Evolutionary conservation across 2,329 filamentous ascomycete genomes (phyloP).

Genomic region (Fusarium sp.): DNA sequence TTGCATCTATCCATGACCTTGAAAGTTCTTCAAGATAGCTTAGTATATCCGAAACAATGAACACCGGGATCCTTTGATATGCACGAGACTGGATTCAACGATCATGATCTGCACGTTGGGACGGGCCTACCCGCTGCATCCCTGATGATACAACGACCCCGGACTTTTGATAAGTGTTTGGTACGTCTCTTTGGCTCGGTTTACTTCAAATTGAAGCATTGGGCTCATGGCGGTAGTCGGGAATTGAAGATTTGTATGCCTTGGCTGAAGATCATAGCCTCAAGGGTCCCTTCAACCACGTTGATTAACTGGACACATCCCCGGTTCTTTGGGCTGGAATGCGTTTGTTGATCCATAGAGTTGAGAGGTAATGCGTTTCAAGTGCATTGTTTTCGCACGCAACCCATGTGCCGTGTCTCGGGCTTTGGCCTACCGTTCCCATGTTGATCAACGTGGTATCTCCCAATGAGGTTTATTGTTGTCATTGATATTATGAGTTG

Average conservation of each 20-base stretch:
- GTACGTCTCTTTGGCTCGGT: conserved; percentile 8
- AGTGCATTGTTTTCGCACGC: not conserved
- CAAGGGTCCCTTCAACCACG: conserved; percentile 2
- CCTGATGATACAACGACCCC: conserved; percentile 11
- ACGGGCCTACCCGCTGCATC: conserved; percentile 36
- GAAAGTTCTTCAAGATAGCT: conserved; percentile 25
- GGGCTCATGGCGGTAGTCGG: conserved; percentile 2
- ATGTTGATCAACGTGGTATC: not conserved
- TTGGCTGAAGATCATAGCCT: conserved; percentile 31
- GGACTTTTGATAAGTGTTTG: not conserved
- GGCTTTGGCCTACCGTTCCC: not conserved
- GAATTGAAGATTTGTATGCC: conserved; percentile 17
- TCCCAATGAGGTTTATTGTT: not conserved
- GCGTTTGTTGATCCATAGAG: conserved; percentile 4
- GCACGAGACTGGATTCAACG: conserved; percentile 21
- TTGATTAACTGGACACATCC: conserved; percentile 18
- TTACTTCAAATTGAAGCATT: conserved; percentile 15
- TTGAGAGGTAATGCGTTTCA: conserved; percentile 10
- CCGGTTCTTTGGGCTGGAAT: conserved; percentile 10
- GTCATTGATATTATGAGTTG: not conserved
- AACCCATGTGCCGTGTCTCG: conserved; percentile 1
- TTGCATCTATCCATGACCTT: conserved; percentile 36
- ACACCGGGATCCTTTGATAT: conserved; percentile 18
- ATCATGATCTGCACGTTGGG: conserved; percentile 13
- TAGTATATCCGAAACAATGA: conserved; percentile 18